A percentile compares a stretch with the other conserved stretches of the same genome.
Conservation (phyloP, 306 rosid genomes). For the Lablab purpureus region DNA sequence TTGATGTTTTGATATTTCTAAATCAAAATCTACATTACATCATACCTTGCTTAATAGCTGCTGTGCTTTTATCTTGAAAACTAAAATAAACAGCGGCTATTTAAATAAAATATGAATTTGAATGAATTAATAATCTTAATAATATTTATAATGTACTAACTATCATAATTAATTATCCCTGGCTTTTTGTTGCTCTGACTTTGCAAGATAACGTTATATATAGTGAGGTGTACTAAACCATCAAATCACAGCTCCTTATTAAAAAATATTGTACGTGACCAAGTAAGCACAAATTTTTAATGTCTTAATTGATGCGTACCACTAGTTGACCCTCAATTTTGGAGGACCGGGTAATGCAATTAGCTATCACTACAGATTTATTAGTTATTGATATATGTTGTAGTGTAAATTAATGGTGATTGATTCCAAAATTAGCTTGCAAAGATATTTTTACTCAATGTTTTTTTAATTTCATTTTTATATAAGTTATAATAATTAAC, state of each 20-base stretch:
- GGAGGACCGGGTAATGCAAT: neutral
- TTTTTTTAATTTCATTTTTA: neutral
- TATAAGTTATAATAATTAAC: neutral
- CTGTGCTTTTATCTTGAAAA: neutral
- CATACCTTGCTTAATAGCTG: neutral
- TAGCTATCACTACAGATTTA: neutral
- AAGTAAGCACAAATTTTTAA: neutral
- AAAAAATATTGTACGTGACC: neutral
- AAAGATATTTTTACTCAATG: neutral
- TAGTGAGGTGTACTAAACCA: neutral
- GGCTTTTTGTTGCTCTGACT: neutral
- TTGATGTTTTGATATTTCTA: too few relatives aligned
- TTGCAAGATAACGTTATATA: neutral
- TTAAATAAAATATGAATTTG: neutral
- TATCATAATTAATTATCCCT: neutral
- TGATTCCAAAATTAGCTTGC: neutral
- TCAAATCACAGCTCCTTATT: neutral
- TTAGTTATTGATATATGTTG: neutral
- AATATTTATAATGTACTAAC: neutral
- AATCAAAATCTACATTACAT: neutral
- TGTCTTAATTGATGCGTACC: neutral
- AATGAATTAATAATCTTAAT: neutral
- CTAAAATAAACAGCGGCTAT: neutral
- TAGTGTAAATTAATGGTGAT: neutral
- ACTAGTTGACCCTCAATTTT: conserved; percentile 8